Conservation (phyloP, 2,329 filamentous ascomycete genomes). For the Xylariaceae sp. region DNA sequence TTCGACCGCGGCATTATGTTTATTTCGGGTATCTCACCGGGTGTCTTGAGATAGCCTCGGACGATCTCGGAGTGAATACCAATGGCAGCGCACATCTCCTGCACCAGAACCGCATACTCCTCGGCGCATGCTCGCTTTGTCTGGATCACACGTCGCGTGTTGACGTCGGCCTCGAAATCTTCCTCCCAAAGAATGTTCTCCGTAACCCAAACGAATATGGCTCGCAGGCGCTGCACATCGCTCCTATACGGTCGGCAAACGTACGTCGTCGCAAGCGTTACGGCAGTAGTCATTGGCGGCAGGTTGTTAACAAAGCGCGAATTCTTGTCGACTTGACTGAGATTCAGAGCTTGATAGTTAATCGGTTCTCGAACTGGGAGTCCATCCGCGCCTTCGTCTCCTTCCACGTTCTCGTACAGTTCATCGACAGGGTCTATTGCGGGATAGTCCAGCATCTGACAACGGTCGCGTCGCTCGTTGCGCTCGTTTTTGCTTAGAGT, state of each 20-base stretch:
- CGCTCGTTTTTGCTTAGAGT: conserved; percentile 85
- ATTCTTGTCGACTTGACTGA: conserved; percentile 90
- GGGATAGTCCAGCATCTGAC: conserved; percentile 89
- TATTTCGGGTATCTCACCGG: conserved; percentile 76
- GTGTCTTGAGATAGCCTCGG: conserved; percentile 82
- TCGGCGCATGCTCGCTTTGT: conserved; percentile 78
- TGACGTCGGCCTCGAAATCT: conserved; percentile 78
- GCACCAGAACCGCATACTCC: conserved; percentile 82
- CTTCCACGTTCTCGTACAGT: conserved; percentile 76
- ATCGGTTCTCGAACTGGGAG: conserved; percentile 74
- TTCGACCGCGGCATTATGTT: conserved; percentile 82
- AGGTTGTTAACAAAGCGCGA: conserved; percentile 82
- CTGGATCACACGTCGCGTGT: conserved; percentile 78
- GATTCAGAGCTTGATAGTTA: conserved; percentile 73
- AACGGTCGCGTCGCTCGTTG: conserved; percentile 77
- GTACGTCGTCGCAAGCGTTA: conserved; percentile 80
- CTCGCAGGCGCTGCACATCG: conserved; percentile 85
- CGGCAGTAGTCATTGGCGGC: conserved; percentile 74
- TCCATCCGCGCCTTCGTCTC: conserved; percentile 84
- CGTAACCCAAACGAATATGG: conserved; percentile 97
- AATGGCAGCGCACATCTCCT: conserved; percentile 89
- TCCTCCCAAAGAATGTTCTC: conserved; percentile 96
- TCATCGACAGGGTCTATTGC: conserved; percentile 87
- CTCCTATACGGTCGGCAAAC: conserved; percentile 91
- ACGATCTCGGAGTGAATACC: conserved; percentile 84